A percentile compares a stretch with the other conserved stretches of the same genome.
Conservation (phyloP, 1,284 basidiomycete species). For the Exobasidium cylindrosporum region DNA sequence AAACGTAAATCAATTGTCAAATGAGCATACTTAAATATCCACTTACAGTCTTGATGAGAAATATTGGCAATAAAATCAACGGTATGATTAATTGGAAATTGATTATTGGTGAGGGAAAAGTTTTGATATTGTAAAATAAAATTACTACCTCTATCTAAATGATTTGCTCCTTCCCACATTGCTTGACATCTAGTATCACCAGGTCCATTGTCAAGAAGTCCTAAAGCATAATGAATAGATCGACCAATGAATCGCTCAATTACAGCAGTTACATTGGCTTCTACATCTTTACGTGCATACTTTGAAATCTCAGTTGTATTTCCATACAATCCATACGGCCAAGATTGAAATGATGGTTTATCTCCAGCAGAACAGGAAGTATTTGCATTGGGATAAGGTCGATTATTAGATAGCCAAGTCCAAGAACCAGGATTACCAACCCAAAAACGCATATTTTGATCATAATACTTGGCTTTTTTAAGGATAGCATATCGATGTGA, state of each 20-base stretch:
- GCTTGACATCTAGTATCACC: slow-evolving; percentile 44
- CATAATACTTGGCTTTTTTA: slow-evolving; percentile 24
- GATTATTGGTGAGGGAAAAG: slow-evolving; percentile 12
- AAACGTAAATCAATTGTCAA: too few relatives aligned
- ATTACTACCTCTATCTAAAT: slow-evolving; percentile 36
- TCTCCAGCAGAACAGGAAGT: slow-evolving; percentile 21
- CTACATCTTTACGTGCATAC: slow-evolving; percentile 37
- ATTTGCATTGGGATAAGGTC: slow-evolving; percentile 25
- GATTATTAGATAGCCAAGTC: slow-evolving; percentile 28
- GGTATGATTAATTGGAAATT: slow-evolving; percentile 28
- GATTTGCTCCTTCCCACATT: slow-evolving; percentile 35
- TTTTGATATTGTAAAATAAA: slow-evolving; percentile 27
- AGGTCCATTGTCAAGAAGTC: slow-evolving; percentile 44
- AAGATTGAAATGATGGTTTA: too few relatives aligned
- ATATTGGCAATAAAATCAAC: slow-evolving; percentile 40
- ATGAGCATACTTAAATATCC: too few relatives aligned
- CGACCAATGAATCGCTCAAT: slow-evolving; percentile 28
- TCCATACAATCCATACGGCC: slow-evolving; percentile 38
- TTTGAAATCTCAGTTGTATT: slow-evolving; percentile 25
- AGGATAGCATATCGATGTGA: slow-evolving; percentile 37
- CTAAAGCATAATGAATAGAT: slow-evolving; percentile 41
- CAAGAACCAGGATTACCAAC: slow-evolving; percentile 46
- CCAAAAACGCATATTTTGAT: slow-evolving; percentile 30
- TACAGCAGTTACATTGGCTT: slow-evolving; percentile 22
- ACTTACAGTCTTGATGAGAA: too few relatives aligned